Percentiles rank a stretch among this genome's conserved stretches.
phyloP scores from a whole-genome alignment of 331 rosid genomes.

The Prunus yedoensis region DNA sequence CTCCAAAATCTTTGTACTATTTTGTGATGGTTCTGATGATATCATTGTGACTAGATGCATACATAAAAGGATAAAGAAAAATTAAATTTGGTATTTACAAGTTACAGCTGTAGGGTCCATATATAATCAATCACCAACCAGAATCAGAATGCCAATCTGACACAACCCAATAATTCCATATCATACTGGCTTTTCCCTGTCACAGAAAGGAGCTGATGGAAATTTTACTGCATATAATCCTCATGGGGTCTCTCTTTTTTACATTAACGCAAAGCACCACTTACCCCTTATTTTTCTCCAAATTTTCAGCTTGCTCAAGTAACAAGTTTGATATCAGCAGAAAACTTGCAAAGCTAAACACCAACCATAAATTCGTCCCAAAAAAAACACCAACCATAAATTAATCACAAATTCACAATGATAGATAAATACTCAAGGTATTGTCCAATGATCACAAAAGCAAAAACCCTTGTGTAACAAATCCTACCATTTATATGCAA shows the following conservation, averaged over 20 bases:
- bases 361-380: no score
- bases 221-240: no score
- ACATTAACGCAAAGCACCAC: no score
- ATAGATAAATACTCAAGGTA: background rate
- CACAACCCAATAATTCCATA: constrained; percentile 11
- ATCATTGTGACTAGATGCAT: background rate
- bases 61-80: background rate
- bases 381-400: no score
- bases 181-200: background rate
- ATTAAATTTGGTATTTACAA: background rate
- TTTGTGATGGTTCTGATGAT: background rate
- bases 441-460: background rate
- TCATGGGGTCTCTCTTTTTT: no score
- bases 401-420: no score
- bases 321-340: no score
- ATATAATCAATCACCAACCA: background rate
- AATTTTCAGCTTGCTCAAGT: background rate
- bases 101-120: background rate
- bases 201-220: no score
- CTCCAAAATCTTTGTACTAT: no score
- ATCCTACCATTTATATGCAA: background rate
- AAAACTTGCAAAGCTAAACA: no score
- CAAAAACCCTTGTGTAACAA: background rate
- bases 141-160: constrained; percentile 1
- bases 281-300: no score